Evolutionary conservation across 1,284 basidiomycete genomes (phyloP).

Genomic region (Ustilago shanxiensis): DNA sequence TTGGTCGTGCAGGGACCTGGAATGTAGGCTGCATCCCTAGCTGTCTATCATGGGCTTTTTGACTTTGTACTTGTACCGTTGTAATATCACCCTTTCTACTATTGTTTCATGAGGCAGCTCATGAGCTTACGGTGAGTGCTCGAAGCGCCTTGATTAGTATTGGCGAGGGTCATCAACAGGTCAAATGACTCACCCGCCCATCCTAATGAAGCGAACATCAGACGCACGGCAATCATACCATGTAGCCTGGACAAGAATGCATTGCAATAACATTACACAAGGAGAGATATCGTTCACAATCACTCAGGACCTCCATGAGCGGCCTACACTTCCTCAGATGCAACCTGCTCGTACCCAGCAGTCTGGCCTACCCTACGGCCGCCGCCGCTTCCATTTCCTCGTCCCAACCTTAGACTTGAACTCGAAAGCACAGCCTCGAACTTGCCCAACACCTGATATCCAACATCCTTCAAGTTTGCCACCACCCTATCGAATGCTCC

Average conservation of each 20-base stretch:
- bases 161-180: no score
- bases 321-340: slow-evolving; percentile 30
- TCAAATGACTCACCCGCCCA: neutral
- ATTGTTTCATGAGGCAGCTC: no score
- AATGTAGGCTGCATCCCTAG: slow-evolving; percentile 9
- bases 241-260: slow-evolving; percentile 3
- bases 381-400: neutral
- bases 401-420: slow-evolving; percentile 21
- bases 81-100: slow-evolving; percentile 17
- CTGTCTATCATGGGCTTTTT: neutral
- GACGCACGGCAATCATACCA: neutral
- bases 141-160: no score
- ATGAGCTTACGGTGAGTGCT: no score
- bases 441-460: slow-evolving; percentile 49
- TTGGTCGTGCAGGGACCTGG: slow-evolving; percentile 65
- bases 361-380: slow-evolving; percentile 5
- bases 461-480: slow-evolving; percentile 48
- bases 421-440: slow-evolving; percentile 25
- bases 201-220: neutral
- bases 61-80: slow-evolving; percentile 32
- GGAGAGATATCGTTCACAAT: neutral
- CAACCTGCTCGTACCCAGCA: slow-evolving; percentile 39
- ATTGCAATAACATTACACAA: slow-evolving; percentile 5
- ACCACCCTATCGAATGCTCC: slow-evolving; percentile 43
- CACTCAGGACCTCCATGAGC: neutral